Percentiles rank a stretch among this genome's conserved stretches.
Conservation (phyloP, 257 asterid species). For the Solanum pimpinellifolium region DNA sequence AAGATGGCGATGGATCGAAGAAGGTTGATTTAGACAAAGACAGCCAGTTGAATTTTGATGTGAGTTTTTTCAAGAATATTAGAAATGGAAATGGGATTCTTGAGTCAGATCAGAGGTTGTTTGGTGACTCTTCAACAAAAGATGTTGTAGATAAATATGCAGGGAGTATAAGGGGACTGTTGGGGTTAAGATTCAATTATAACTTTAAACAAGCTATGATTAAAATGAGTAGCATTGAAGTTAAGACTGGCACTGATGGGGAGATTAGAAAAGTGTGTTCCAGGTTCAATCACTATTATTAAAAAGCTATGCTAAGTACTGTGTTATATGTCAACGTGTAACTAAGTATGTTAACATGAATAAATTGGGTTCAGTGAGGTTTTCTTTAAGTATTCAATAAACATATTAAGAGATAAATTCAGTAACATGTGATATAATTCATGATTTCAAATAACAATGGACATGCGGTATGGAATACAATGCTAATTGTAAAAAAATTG, state of each 20-base stretch:
- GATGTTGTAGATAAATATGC: conserved; percentile 50
- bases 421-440: too few relatives aligned
- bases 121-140: conserved; percentile 38
- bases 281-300: conserved; percentile 23
- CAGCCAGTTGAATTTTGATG: conserved; percentile 40
- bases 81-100: conserved; percentile 55
- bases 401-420: background rate
- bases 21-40: conserved; percentile 46
- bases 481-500: too few relatives aligned
- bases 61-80: conserved; percentile 54
- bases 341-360: background rate
- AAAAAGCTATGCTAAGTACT: background rate
- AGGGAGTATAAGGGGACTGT: conserved; percentile 37
- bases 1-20: conserved; percentile 28
- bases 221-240: conserved; percentile 61
- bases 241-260: conserved; percentile 49
- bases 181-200: conserved; percentile 45
- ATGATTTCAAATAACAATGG: too few relatives aligned
- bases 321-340: background rate
- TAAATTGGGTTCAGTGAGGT: background rate
- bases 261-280: conserved; percentile 54
- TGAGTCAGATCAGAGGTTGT: conserved; percentile 70
- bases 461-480: too few relatives aligned
- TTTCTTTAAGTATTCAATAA: background rate
- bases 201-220: conserved; percentile 61